These are phyloP conservation scores for Hymenoscyphus scutula DNA, from an alignment of 2,329 filamentous ascomycete genomes.

Conservation along the genomic window DNA sequence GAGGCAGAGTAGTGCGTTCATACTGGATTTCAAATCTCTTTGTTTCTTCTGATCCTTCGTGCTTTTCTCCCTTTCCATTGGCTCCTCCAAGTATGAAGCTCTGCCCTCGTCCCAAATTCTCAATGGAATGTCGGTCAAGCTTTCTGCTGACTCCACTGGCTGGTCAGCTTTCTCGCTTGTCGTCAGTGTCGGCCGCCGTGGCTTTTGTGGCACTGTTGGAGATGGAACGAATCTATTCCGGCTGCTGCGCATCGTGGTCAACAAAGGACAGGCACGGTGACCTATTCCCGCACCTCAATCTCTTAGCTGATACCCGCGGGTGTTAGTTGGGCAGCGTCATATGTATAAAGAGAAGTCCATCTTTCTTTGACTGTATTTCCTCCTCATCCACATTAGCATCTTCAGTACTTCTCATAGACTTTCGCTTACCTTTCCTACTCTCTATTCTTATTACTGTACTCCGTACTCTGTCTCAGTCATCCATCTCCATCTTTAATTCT, in stretches of 20 bases:
- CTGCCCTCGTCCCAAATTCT: background rate
- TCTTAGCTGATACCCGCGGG: background rate
- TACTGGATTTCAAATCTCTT: background rate
- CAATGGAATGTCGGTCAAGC: background rate
- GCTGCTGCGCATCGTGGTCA: background rate
- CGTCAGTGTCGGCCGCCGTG: constrained; percentile 5
- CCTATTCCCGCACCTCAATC: constrained; percentile 3
- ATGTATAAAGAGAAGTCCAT: constrained; percentile 12
- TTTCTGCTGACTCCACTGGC: background rate
- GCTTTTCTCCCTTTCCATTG: background rate
- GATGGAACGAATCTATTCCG: constrained; percentile 13
- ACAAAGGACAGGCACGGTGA: constrained; percentile 6
- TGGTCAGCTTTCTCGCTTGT: background rate
- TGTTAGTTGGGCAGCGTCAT: background rate
- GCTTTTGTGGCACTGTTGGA: constrained; percentile 4
- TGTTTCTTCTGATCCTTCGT: background rate
- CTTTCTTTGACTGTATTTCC: background rate
- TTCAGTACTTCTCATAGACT: constrained; percentile 8
- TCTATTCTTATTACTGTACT: background rate
- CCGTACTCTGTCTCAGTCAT: background rate
- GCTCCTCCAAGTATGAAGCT: background rate
- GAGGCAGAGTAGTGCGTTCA: background rate
- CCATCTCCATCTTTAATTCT: constrained; percentile 1
- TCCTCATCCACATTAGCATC: constrained; percentile 8
- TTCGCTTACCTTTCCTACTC: constrained; percentile 7